phyloP scores from a whole-genome alignment of 2,329 filamentous ascomycete genomes.

The Penicillium expansum region DNA sequence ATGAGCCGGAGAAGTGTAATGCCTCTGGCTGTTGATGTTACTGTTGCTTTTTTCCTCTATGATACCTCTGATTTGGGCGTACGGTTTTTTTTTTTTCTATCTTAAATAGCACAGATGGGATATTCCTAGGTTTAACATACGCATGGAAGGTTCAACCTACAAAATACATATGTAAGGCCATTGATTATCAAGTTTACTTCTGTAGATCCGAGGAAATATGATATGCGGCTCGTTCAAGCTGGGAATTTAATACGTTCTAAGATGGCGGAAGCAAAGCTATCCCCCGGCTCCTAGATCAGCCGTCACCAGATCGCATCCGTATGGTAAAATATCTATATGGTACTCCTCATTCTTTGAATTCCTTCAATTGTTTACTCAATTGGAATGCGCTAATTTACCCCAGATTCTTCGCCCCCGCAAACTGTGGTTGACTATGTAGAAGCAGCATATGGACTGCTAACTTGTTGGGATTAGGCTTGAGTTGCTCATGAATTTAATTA shows the following conservation, averaged over 20 bases:
- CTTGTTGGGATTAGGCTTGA: not conserved
- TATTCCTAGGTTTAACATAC: too few relatives aligned
- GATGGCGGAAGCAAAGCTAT: not conserved
- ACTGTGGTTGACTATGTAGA: not conserved
- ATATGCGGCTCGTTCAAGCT: not conserved
- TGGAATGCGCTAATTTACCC: slow-evolving; percentile 7
- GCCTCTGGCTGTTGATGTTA: not conserved
- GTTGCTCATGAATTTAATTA: not conserved
- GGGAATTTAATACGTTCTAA: not conserved
- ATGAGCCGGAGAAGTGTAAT: not conserved
- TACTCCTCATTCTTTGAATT: not conserved
- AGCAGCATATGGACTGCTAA: not conserved
- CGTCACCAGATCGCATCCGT: too few relatives aligned
- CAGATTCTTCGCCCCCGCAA: not conserved
- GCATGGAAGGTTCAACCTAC: too few relatives aligned
- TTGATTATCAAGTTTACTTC: too few relatives aligned
- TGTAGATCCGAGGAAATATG: not conserved
- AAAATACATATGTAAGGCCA: too few relatives aligned
- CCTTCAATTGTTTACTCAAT: not conserved
- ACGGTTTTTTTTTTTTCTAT: not conserved
- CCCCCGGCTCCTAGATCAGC: not conserved
- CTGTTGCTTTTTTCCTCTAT: not conserved
- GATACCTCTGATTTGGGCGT: slow-evolving; percentile 3
- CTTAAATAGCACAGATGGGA: not conserved
- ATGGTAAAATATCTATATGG: too few relatives aligned